Conservation (phyloP, 352 stramenopile species). For the Phytophthora agathidicida region DNA sequence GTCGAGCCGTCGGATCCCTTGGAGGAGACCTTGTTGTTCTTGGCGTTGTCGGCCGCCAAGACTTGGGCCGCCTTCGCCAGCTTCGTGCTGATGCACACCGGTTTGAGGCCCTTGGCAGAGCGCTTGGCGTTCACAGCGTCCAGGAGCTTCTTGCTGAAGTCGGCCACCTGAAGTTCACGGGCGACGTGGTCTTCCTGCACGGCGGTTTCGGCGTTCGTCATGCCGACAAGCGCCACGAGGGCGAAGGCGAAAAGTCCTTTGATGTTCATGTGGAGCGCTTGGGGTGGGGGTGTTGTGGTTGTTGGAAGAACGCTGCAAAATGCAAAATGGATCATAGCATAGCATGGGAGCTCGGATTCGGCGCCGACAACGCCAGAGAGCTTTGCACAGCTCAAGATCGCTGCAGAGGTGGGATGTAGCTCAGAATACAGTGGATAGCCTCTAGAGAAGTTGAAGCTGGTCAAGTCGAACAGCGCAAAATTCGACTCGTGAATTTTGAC, state of each 20-base stretch:
- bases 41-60: conserved; percentile 29
- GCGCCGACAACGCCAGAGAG: no score
- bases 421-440: background rate
- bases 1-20: conserved; percentile 36
- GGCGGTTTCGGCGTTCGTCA: conserved; percentile 13
- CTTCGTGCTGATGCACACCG: conserved; percentile 52
- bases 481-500: background rate
- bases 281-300: background rate
- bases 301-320: conserved; percentile 12
- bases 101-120: conserved; percentile 30
- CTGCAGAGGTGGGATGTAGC: background rate
- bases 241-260: conserved; percentile 23
- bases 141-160: conserved; percentile 44
- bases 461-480: conserved; percentile 7
- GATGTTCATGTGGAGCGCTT: conserved; percentile 20
- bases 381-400: conserved; percentile 7
- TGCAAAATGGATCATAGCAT: no score
- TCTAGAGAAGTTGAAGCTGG: conserved; percentile 5
- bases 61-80: conserved; percentile 28
- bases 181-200: conserved; percentile 12
- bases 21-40: conserved; percentile 29
- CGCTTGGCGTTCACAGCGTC: conserved; percentile 46
- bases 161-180: conserved; percentile 35
- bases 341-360: no score
- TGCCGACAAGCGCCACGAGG: conserved; percentile 14